These are phyloP conservation scores for Aspergillus brunneoviolaceus DNA, from an alignment of 2,329 filamentous ascomycete species.

Conservation along the genomic window DNA sequence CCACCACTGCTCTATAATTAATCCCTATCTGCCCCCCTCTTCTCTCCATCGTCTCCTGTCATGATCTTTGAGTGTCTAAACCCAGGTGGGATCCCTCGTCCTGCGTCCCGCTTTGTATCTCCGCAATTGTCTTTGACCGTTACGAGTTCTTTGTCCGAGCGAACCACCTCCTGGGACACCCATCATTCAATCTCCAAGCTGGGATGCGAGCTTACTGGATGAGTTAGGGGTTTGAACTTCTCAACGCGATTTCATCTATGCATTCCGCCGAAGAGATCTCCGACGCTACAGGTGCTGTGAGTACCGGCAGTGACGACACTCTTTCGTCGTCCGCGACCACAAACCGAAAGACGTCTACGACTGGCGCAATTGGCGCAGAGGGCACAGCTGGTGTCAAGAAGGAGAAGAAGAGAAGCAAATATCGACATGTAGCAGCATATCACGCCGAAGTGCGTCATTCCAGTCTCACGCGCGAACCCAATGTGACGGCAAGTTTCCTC, in stretches of 20 bases:
- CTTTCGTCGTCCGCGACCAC: conserved; percentile 13
- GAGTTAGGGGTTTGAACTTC: background rate
- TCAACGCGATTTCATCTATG: background rate
- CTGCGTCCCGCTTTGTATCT: conserved; percentile 12
- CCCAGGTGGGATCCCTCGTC: conserved; percentile 12
- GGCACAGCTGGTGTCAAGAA: conserved; percentile 19
- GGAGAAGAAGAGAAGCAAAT: conserved; percentile 59
- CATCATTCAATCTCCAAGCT: background rate
- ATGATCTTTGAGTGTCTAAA: conserved; percentile 13
- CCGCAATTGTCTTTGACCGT: conserved; percentile 22
- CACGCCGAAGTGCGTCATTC: conserved; percentile 73
- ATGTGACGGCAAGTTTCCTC: conserved; percentile 75
- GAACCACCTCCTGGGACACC: background rate
- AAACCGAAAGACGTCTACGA: conserved; percentile 14
- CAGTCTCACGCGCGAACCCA: conserved; percentile 80
- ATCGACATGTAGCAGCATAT: conserved; percentile 87
- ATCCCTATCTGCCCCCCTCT: conserved; percentile 1
- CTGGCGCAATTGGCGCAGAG: conserved; percentile 1
- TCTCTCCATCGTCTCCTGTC: conserved; percentile 7
- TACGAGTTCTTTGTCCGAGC: background rate
- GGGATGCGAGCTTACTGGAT: background rate
- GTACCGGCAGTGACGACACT: conserved; percentile 26
- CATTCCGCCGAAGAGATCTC: background rate
- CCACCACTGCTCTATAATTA: conserved; percentile 13
- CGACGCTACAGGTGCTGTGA: conserved; percentile 11